These are phyloP conservation scores for Strobilomyces confusus DNA, from an alignment of 768 basidiomycete species.

Conservation along the genomic window DNA sequence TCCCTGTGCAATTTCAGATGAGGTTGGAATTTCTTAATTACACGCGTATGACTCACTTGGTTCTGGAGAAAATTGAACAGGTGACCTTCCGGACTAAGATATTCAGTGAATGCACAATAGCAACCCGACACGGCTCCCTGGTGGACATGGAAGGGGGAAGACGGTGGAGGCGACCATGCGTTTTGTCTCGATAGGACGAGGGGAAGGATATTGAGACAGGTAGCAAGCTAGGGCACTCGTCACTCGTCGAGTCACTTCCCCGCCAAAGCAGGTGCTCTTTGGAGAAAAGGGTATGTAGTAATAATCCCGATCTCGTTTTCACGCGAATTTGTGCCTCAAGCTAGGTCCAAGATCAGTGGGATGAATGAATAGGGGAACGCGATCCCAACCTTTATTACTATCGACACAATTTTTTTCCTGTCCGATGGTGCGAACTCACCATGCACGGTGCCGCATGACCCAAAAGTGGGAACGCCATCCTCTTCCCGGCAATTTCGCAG, in stretches of 20 bases:
- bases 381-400: slow-evolving; percentile 25
- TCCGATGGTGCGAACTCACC: slow-evolving; percentile 28
- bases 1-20: slow-evolving; percentile 16
- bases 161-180: slow-evolving; percentile 17
- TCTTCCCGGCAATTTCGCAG: slow-evolving; percentile 31
- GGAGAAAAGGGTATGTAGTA: slow-evolving; percentile 20
- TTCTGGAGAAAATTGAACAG: slow-evolving; percentile 18
- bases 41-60: slow-evolving; percentile 17
- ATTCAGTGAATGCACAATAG: slow-evolving; percentile 24
- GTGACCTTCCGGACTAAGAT: slow-evolving; percentile 21
- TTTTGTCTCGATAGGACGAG: slow-evolving; percentile 22
- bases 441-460: slow-evolving; percentile 25
- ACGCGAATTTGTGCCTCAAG: slow-evolving; percentile 24
- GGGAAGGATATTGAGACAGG: slow-evolving; percentile 31
- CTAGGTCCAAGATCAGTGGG: slow-evolving; percentile 7
- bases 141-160: slow-evolving; percentile 31
- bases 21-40: neutral
- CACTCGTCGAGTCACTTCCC: slow-evolving; percentile 5
- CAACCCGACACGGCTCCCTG: slow-evolving; percentile 20
- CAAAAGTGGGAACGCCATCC: slow-evolving; percentile 27
- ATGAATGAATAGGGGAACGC: neutral
- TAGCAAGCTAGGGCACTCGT: slow-evolving; percentile 25
- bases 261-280: slow-evolving; percentile 24
- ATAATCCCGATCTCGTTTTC: slow-evolving; percentile 8
- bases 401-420: slow-evolving; percentile 25